Conservation (phyloP, 2,329 filamentous ascomycete genomes). For the Claviceps monticola region DNA sequence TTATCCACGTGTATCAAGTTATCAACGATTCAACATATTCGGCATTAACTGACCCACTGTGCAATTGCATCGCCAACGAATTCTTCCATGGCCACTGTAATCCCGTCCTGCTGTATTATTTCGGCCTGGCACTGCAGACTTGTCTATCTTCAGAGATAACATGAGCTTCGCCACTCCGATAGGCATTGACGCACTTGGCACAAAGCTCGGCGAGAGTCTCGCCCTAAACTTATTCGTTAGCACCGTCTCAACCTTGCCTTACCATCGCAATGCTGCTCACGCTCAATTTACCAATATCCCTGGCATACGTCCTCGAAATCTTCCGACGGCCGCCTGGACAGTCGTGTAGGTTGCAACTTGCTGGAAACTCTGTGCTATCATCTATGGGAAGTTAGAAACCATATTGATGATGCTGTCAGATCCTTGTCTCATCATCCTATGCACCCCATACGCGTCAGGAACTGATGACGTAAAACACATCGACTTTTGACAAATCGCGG, state of each 20-base stretch:
- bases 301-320: conserved; percentile 41
- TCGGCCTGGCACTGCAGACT: conserved; percentile 26
- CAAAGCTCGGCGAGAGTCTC: conserved; percentile 26
- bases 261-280: conserved; percentile 33
- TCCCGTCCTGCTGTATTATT: conserved; percentile 14
- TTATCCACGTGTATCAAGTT: not conserved
- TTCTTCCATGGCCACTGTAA: conserved; percentile 16
- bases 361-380: conserved; percentile 31
- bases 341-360: conserved; percentile 32
- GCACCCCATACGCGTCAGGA: conserved; percentile 57
- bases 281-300: conserved; percentile 27
- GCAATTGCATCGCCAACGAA: conserved; percentile 11
- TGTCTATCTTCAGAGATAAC: conserved; percentile 13
- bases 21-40: not conserved
- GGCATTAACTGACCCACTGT: not conserved
- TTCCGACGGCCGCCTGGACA: conserved; percentile 41
- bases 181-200: conserved; percentile 25
- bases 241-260: not conserved
- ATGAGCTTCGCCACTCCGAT: conserved; percentile 32
- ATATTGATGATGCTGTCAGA: conserved; percentile 41
- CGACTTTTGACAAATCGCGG: conserved; percentile 25
- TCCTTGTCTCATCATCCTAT: conserved; percentile 33
- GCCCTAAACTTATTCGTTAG: conserved; percentile 24
- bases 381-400: conserved; percentile 19
- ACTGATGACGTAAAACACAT: conserved; percentile 26